Conservation (phyloP, 208 protist genomes). For the Angomonas ambiguus region DNA sequence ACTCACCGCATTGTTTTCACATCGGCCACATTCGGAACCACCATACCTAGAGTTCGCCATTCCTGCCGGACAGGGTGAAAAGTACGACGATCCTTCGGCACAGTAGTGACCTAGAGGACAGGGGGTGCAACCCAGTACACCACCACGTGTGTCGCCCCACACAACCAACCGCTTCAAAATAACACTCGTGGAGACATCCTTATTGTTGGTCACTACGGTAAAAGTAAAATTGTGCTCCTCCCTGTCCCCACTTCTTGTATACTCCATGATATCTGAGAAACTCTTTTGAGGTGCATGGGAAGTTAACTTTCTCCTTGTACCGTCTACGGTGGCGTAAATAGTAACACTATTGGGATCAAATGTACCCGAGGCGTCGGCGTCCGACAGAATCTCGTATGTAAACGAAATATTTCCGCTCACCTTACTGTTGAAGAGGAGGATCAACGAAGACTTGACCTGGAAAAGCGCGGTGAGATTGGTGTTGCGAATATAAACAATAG, state of each 20-base stretch:
- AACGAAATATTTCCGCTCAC: background rate
- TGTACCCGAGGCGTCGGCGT: background rate
- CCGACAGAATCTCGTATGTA: background rate
- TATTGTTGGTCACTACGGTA: background rate
- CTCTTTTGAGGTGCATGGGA: background rate
- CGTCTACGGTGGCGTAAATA: background rate
- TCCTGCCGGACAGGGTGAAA: background rate
- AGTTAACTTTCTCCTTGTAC: background rate
- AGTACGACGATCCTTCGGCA: background rate
- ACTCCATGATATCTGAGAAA: background rate
- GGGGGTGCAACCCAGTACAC: background rate
- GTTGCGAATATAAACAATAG: background rate
- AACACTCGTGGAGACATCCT: background rate
- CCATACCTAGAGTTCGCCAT: constrained; percentile 7
- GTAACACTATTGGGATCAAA: background rate
- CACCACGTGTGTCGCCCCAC: constrained; percentile 12
- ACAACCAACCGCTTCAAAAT: constrained; percentile 11
- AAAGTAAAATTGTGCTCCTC: background rate
- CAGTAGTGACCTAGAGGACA: constrained; percentile 15
- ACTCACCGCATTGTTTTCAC: background rate
- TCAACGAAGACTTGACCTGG: background rate
- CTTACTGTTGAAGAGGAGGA: background rate
- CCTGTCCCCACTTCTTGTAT: background rate
- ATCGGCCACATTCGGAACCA: background rate
- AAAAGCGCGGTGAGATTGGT: background rate